phyloP scores from a whole-genome alignment of 371 early-diverging fungal genomes.

The Parasitella parasitica region DNA sequence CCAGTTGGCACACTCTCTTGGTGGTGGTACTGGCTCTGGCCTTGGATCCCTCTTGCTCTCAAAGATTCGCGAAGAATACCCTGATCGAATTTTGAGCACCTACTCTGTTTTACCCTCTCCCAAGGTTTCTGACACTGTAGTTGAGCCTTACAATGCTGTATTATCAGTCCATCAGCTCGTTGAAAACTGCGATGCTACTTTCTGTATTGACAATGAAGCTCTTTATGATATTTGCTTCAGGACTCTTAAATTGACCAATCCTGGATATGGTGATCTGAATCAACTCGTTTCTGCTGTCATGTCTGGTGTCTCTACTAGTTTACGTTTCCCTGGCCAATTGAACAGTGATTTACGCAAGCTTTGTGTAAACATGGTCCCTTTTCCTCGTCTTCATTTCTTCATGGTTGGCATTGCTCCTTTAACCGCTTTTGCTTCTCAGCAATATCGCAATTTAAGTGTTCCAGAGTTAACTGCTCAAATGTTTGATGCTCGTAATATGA shows the following conservation, averaged over 20 bases:
- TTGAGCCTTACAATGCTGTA: constrained; percentile 94
- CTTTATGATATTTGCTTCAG: constrained; percentile 89
- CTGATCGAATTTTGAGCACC: constrained; percentile 92
- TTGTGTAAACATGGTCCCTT: constrained; percentile 99
- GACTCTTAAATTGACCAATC: constrained; percentile 81
- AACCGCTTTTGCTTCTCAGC: constrained; percentile 83
- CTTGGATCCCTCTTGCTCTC: constrained; percentile 88
- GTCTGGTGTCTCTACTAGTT: constrained; percentile 96
- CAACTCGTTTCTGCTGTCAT: constrained; percentile 85
- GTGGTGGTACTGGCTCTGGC: constrained; percentile 93
- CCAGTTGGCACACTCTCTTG: constrained; percentile 87
- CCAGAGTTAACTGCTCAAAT: constrained; percentile 96
- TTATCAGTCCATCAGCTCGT: constrained; percentile 89
- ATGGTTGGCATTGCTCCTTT: constrained; percentile 99
- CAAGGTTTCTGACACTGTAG: constrained; percentile 91
- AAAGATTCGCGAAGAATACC: constrained; percentile 93
- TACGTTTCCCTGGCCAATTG: constrained; percentile 99
- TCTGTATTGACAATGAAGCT: constrained; percentile 99
- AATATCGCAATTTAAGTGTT: constrained; percentile 89
- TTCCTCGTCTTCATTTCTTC: constrained; percentile 99
- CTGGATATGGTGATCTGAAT: constrained; percentile 85
- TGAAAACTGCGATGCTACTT: constrained; percentile 95
- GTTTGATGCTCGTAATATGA: constrained; percentile 99
- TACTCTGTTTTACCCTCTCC: constrained; percentile 97
- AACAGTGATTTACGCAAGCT: constrained; percentile 98